Evolutionary conservation across 208 protist species (phyloP), one percentile per base, ranked within the genome.

Genomic region (Crithidia fasciculata): DNA sequence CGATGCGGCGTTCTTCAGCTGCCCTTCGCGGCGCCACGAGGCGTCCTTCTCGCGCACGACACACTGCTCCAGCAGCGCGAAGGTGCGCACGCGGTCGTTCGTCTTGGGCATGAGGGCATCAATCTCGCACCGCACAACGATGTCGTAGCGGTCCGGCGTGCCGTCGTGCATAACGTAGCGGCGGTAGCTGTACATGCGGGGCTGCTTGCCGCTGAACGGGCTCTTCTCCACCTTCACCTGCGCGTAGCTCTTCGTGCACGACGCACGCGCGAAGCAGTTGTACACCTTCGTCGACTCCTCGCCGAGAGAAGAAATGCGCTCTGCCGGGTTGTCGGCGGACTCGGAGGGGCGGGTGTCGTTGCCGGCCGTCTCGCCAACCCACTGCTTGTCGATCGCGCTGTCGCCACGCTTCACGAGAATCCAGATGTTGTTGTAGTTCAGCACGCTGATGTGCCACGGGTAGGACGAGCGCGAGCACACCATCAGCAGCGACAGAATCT

Each of bases 61-160:
- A 37, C 74, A 85, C 61, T 91, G 86, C 83, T 97, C 90, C 60
- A 97, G 79, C 37, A 95, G 85, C 65, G 86, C 89, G 76, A 97
- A 97, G 36, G 89, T 53, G 64, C 93, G 93, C 36, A 92, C 49
- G 9, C 85, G 74, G 40, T 84, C 79, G 70, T 88, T 64, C 16
- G 84, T 80, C 52, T 77, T 60, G 37, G 76, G 63, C 62, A 73
- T 82, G 45, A 92, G 80, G 2, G 89, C 88, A 61, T 97, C 93
- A 9, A 97, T 60, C 64, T 95, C 89, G 72, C 87, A 95, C 47
- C 93, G 93, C 49, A 97, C 93, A 52, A 97, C 78, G 55, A 97
- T 70, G 65, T 94, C 87, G 83, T 97, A 97, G 36, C 78, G 79
- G 60, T 84, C 72, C 13, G 88, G 76, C 13, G 87, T 83, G 62